Evolutionary conservation across 805 yeast genomes (phyloP).

Genomic region (Vanderwaltozyma tropicalis): DNA sequence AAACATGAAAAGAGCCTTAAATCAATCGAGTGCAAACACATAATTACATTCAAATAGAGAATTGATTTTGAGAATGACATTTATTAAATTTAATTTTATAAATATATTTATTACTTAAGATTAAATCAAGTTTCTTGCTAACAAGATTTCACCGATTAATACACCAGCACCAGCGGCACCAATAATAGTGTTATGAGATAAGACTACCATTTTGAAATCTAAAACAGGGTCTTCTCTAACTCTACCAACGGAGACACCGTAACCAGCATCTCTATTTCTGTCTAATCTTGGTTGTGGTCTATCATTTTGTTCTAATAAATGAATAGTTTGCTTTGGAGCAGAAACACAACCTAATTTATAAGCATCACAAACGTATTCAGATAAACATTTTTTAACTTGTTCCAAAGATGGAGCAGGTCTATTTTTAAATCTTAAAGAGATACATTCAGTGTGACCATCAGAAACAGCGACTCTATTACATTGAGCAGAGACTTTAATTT

Average conservation of each 20-base stretch:
- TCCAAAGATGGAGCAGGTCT: constrained; percentile 81
- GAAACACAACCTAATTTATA: constrained; percentile 69
- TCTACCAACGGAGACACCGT: constrained; percentile 91
- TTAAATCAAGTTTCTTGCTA: constrained; percentile 65
- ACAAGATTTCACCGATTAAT: constrained; percentile 82
- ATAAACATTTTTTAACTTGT: constrained; percentile 57
- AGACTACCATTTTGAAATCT: constrained; percentile 93
- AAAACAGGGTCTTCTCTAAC: constrained; percentile 86
- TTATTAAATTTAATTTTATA: not conserved
- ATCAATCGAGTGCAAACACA: not conserved
- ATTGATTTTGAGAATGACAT: not conserved
- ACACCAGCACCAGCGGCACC: constrained; percentile 99
- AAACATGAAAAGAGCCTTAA: too few species aligned
- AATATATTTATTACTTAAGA: not conserved
- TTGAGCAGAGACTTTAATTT: constrained; percentile 84
- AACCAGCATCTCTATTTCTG: constrained; percentile 89
- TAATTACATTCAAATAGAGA: not conserved
- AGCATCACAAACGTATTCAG: constrained; percentile 78
- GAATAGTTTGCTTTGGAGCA: constrained; percentile 88
- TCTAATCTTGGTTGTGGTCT: constrained; percentile 98
- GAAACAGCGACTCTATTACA: constrained; percentile 95
- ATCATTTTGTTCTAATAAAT: constrained; percentile 80
- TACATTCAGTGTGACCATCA: constrained; percentile 97
- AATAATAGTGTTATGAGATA: constrained; percentile 92
- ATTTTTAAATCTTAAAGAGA: constrained; percentile 71